Evolutionary conservation across 352 stramenopile genomes (phyloP), one percentile per base, ranked within the genome.

Genomic region (Globisporangium ultimum): DNA sequence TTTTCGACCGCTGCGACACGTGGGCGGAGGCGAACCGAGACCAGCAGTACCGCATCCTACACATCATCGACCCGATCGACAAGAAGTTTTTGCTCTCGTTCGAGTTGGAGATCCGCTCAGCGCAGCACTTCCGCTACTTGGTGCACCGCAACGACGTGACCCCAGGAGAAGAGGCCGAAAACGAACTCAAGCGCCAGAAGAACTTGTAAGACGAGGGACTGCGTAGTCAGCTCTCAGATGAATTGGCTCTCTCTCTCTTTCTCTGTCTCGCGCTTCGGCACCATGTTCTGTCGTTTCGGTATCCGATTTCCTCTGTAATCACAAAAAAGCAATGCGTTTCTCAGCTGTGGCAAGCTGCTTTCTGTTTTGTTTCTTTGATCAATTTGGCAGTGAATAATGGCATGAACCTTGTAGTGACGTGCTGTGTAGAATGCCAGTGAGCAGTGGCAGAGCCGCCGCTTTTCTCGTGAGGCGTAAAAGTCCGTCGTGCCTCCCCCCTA

Each of bases 21-120:
- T 89, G 80, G 80, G 61, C 62, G 11, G 73, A 88, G 34, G 75
- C 80, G 40, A 80, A 81, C 58, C 77, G 77, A 41, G 73, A 87
- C 67, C 73, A 88, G 64, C 80, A 89, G 70, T 89, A 82, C 69
- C 80, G 80, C 57, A 88, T 89, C 49, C 56, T 88, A 61, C 65
- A 87, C 59, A 61, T 89, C 34, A 63, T 87, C 45, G 80, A 89
- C 67, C 80, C 80, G 7, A 52, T 78, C 55, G 71, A 86, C 68
- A 80, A 79, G 63, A 76, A 68, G 56, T 80, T 84, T 53, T 65
- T 89, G 41, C 77, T 87, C 55, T 75, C 79, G 4, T 84, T 89
- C 38, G 80, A 89, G 61, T 71, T 87, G 60, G 80, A 89, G 67
- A 87, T 89, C 60, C 80, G 80, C 46, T 83, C 80, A 45, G 66